These are phyloP conservation scores for Polysphondylium violaceum DNA, from an alignment of 78 protist genomes.

Conservation along the genomic window DNA sequence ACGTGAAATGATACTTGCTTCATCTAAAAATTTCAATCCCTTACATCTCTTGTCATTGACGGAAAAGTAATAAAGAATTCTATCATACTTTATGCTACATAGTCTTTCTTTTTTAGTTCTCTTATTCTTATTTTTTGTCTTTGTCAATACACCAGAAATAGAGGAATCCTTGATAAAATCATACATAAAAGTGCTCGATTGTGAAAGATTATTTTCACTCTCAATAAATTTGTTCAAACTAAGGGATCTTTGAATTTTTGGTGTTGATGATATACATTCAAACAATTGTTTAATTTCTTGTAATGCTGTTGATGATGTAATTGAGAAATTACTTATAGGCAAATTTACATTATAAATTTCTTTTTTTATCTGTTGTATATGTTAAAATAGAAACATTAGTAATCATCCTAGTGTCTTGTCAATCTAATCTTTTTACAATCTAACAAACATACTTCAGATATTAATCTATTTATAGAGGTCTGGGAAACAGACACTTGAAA, in stretches of 20 bases:
- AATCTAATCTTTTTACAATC: background rate
- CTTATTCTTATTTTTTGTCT: slow-evolving; percentile 56
- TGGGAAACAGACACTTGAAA: slow-evolving; percentile 1
- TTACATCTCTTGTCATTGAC: slow-evolving; percentile 1
- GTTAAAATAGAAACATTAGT: background rate
- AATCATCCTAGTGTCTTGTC: background rate
- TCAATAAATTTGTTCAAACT: slow-evolving; percentile 30
- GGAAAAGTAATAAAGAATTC: slow-evolving; percentile 55
- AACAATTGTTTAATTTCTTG: slow-evolving; percentile 9
- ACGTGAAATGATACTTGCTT: background rate
- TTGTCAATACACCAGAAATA: slow-evolving; percentile 30
- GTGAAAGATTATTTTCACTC: slow-evolving; percentile 10
- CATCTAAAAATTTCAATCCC: slow-evolving; percentile 59
- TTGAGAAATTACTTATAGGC: slow-evolving; percentile 8
- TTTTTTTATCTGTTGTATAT: slow-evolving; percentile 31
- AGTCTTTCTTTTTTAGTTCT: slow-evolving; percentile 42
- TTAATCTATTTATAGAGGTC: slow-evolving; percentile 8
- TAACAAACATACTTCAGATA: slow-evolving; percentile 2
- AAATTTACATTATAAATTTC: slow-evolving; percentile 56
- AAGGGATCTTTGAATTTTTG: slow-evolving; percentile 35
- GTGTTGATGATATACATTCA: slow-evolving; percentile 25
- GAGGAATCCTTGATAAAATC: slow-evolving; percentile 47
- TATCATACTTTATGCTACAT: slow-evolving; percentile 41
- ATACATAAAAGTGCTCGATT: background rate
- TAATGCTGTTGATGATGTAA: slow-evolving; percentile 4